Evolutionary conservation across 1,284 basidiomycete species (phyloP).

Genomic region (Heimioporus retisporus): DNA sequence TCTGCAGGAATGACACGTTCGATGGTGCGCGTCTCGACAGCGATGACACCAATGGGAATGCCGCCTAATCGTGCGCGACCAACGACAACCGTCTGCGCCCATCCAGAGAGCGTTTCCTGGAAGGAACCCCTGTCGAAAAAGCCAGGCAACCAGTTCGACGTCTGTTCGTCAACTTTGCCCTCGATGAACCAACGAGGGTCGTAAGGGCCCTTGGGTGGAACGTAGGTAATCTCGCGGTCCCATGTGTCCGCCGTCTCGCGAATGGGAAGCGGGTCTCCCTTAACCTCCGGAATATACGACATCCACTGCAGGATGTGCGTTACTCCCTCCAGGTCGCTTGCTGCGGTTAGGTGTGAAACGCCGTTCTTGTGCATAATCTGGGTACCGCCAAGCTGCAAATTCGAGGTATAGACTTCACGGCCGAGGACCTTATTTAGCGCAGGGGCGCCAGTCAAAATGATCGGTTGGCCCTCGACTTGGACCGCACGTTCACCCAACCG

Average conservation of each 20-base stretch:
- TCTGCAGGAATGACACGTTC: slow-evolving; percentile 98
- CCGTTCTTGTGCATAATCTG: slow-evolving; percentile 99
- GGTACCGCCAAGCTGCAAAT: slow-evolving; percentile 98
- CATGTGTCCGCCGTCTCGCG: slow-evolving; percentile 80
- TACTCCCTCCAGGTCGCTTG: slow-evolving; percentile 95
- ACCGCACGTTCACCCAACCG: slow-evolving; percentile 98
- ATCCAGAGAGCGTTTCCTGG: slow-evolving; percentile 96
- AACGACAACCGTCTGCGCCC: slow-evolving; percentile 98
- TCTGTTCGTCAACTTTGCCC: slow-evolving; percentile 90
- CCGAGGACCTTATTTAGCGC: slow-evolving; percentile 99
- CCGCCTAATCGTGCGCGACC: slow-evolving; percentile 97
- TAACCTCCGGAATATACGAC: slow-evolving; percentile 91
- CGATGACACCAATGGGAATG: slow-evolving; percentile 98
- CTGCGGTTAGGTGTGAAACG: slow-evolving; percentile 96
- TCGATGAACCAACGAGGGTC: slow-evolving; percentile 99
- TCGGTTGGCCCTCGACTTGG: slow-evolving; percentile 99
- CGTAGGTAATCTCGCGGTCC: slow-evolving; percentile 95
- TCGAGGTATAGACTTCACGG: slow-evolving; percentile 99
- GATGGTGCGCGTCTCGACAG: slow-evolving; percentile 97
- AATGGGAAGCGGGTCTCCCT: slow-evolving; percentile 84
- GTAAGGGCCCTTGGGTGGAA: slow-evolving; percentile 94
- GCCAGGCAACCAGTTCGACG: slow-evolving; percentile 83
- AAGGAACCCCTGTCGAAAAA: slow-evolving; percentile 99
- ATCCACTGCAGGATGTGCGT: slow-evolving; percentile 96
- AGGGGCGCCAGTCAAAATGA: slow-evolving; percentile 97